These are phyloP conservation scores for Pelargonium nanum DNA, from an alignment of 345 rosid species.

Conservation along the genomic window DNA sequence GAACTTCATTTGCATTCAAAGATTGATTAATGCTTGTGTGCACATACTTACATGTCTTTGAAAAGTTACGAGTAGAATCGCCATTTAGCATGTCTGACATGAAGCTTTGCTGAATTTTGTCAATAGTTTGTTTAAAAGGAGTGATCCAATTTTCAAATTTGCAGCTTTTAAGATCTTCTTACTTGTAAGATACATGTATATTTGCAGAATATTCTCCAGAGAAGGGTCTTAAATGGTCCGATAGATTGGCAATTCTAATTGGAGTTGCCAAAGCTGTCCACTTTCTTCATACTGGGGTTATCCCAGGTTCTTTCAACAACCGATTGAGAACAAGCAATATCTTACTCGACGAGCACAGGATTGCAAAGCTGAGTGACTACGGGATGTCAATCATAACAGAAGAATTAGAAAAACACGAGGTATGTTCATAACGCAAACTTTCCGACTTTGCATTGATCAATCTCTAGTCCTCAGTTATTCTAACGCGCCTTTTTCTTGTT, in stretches of 20 bases:
- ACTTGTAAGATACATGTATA: neutral
- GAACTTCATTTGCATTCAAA: neutral
- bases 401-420: slow-evolving; percentile 63
- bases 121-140: neutral
- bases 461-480: slow-evolving; percentile 9
- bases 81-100: too few relatives aligned
- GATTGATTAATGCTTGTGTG: too few relatives aligned
- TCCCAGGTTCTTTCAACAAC: slow-evolving; percentile 70
- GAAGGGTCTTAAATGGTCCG: slow-evolving; percentile 77
- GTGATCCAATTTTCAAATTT: too few relatives aligned
- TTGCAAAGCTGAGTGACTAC: slow-evolving; percentile 93
- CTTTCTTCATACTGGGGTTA: slow-evolving; percentile 77
- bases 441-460: too few relatives aligned
- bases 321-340: slow-evolving; percentile 64
- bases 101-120: too few relatives aligned
- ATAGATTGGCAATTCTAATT: slow-evolving; percentile 65
- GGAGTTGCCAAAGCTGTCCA: slow-evolving; percentile 91
- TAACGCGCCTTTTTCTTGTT: slow-evolving; percentile 12
- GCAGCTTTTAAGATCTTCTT: neutral
- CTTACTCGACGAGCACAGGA: slow-evolving; percentile 79
- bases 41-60: too few relatives aligned
- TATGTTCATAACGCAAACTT: too few relatives aligned
- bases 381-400: slow-evolving; percentile 66
- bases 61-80: too few relatives aligned
- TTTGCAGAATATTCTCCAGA: slow-evolving; percentile 53